Base-by-base conservation (phyloP, 2,329 filamentous ascomycete species). In the Scorias spongiosa region DNA sequence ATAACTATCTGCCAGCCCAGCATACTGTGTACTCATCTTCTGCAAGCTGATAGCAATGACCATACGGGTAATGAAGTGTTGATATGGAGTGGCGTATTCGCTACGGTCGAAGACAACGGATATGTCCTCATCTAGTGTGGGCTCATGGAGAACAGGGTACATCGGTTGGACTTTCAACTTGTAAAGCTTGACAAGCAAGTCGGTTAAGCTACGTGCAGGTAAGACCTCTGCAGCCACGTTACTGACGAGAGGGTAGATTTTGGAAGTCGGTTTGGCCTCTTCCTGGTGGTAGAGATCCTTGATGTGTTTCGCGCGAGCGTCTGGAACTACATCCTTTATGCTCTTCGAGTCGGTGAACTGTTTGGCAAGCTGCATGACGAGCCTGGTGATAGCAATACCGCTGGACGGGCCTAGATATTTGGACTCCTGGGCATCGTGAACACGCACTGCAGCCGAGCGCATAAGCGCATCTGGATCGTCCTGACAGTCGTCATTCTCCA, bases 281-380 rank as follows among this genome's bases (percentile, higher is more conserved):
- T 93, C 68, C 70, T 78, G 59, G 54, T 71, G 55, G 66, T 80
- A 66, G 65, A 85, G 68, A 68, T 82, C 75, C 75, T 81, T 71
- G 67, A 82, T 70, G 59, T 78, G 67, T 69, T 76, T 66, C 65
- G 78, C 58, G 62, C 77, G 62, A 66, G 78, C 59, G 74, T 88
- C 82, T 2, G 88, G 85, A 29, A 95, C 84, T 41, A 96, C 79
- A 53, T 95, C 87, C 46, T 86, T 87, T 59, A 96, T 95, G 51
- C 81, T 86, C 62, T 87, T 84, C 5, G 86, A 82, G 56, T 91
- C 83, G 20, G 87, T 93, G 57, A 89, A 93, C 49, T 87, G 81
- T 66, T 94, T 96, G 43, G 89, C 89, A 63, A 94, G 79, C 61
- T 95, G 88, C 83, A 98, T 95, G 10, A 98, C 80, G 52, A 96